Percentiles rank a stretch among this genome's conserved stretches.
Evolutionary conservation across 1,139 yeast species (phyloP).

Genomic region (Scheffersomyces quercinus): DNA sequence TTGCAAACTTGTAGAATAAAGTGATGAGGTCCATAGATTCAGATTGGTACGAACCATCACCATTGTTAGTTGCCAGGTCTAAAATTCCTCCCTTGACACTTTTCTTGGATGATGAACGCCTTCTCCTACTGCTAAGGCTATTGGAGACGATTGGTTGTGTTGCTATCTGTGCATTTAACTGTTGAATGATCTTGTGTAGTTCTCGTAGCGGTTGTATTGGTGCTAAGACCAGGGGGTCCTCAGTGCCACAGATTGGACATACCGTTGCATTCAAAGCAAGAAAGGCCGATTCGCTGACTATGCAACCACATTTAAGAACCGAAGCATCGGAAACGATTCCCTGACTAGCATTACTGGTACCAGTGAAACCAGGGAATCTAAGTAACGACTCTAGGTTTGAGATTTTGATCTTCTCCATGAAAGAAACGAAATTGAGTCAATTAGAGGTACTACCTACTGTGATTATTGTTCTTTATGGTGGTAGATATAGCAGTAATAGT

Average conservation of each 20-base stretch:
- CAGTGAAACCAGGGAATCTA: constrained; percentile 24
- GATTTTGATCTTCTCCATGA: constrained; percentile 29
- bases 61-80: constrained; percentile 3
- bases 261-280: constrained; percentile 16
- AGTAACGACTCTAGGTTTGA: constrained; percentile 32
- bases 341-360: constrained; percentile 5
- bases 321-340: constrained; percentile 48
- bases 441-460: no score
- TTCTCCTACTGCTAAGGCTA: constrained; percentile 4
- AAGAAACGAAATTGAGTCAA: no score
- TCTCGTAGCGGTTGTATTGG: constrained; percentile 54
- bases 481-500: no score
- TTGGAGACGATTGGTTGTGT: constrained; percentile 3
- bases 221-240: constrained; percentile 36
- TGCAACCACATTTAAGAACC: constrained; percentile 70
- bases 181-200: constrained; percentile 41
- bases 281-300: constrained; percentile 54
- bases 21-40: constrained; percentile 40
- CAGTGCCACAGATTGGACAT: constrained; percentile 54
- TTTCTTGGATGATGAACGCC: constrained; percentile 9
- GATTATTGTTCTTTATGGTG: no score
- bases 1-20: constrained; percentile 44
- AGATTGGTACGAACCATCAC: not conserved
- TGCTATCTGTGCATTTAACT: constrained; percentile 13
- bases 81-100: constrained; percentile 12